A percentile compares a stretch with the other conserved stretches of the same genome.
These are phyloP conservation scores for Ascoidea asiatica DNA, from an alignment of 805 yeast genomes.

Conservation along the genomic window DNA sequence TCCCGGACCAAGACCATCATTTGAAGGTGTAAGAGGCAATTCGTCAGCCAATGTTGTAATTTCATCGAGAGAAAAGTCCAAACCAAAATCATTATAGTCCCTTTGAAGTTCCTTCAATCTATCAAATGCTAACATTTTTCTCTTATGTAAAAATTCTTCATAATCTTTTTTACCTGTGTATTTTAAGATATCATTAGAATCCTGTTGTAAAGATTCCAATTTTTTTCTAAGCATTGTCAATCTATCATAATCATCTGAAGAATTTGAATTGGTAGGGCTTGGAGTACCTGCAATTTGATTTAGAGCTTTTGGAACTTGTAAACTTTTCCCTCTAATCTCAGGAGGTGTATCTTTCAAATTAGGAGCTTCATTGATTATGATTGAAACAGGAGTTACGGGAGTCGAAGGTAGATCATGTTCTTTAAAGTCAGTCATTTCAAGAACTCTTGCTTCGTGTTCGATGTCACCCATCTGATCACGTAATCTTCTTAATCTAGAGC, in stretches of 20 bases:
- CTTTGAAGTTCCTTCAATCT: conserved; percentile 59
- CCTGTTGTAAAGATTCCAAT: conserved; percentile 50
- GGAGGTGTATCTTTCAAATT: conserved; percentile 9
- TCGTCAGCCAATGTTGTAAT: conserved; percentile 11
- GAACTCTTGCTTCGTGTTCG: conserved; percentile 71
- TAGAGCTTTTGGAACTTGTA: conserved; percentile 8
- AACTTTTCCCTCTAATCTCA: too few relatives aligned
- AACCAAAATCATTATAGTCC: conserved; percentile 50
- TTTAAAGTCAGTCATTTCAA: conserved; percentile 76
- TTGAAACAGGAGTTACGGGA: background rate
- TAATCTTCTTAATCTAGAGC: conserved; percentile 56
- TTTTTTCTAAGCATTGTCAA: conserved; percentile 41
- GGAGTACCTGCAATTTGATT: conserved; percentile 5
- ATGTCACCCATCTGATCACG: conserved; percentile 77
- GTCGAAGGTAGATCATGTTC: conserved; percentile 17
- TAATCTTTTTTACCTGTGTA: conserved; percentile 30
- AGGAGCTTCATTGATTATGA: background rate
- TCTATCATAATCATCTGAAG: conserved; percentile 40
- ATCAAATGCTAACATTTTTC: conserved; percentile 54
- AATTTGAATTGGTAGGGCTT: conserved; percentile 26
- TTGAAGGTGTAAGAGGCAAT: background rate
- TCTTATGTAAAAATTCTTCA: conserved; percentile 42
- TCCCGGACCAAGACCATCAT: conserved; percentile 14
- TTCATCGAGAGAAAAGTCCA: conserved; percentile 26
- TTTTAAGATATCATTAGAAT: conserved; percentile 66